Conservation (phyloP, 257 asterid genomes). For the Plantago major region DNA sequence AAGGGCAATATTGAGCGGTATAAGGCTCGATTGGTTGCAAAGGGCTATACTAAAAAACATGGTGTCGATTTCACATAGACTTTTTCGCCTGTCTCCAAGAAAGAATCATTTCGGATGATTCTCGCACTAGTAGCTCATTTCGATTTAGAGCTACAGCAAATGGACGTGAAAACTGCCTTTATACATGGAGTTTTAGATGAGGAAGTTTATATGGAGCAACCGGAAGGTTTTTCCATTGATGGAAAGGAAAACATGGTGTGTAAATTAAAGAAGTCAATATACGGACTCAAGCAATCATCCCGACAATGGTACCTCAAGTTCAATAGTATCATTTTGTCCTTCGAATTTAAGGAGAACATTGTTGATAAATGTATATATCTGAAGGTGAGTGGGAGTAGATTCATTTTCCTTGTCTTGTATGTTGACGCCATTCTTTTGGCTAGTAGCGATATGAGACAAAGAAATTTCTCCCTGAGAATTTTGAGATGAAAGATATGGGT, state of each 20-base stretch:
- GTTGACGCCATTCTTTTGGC: background rate
- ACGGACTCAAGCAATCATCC: background rate
- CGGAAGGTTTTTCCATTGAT: background rate
- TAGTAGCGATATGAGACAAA: background rate
- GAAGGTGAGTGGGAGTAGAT: constrained; percentile 3
- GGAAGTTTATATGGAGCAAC: background rate
- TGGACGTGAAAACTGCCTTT: too few relatives aligned
- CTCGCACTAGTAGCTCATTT: constrained; percentile 8
- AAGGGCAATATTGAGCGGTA: background rate
- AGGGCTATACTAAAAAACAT: too few relatives aligned
- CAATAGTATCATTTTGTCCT: background rate
- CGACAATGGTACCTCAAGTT: constrained; percentile 8
- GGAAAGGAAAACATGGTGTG: constrained; percentile 1
- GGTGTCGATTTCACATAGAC: background rate
- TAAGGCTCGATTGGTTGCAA: background rate
- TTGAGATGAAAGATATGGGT: background rate
- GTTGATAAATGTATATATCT: background rate
- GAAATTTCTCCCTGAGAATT: background rate
- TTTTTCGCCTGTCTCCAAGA: background rate
- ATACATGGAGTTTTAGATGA: too few relatives aligned
- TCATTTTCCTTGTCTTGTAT: background rate
- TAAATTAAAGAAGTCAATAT: constrained; percentile 8
- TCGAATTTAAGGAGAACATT: background rate
- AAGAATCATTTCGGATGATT: background rate
- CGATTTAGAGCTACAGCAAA: background rate